These are phyloP conservation scores for Conoideocrella luteorostrata DNA, from an alignment of 2,329 filamentous ascomycete species.

Conservation along the genomic window DNA sequence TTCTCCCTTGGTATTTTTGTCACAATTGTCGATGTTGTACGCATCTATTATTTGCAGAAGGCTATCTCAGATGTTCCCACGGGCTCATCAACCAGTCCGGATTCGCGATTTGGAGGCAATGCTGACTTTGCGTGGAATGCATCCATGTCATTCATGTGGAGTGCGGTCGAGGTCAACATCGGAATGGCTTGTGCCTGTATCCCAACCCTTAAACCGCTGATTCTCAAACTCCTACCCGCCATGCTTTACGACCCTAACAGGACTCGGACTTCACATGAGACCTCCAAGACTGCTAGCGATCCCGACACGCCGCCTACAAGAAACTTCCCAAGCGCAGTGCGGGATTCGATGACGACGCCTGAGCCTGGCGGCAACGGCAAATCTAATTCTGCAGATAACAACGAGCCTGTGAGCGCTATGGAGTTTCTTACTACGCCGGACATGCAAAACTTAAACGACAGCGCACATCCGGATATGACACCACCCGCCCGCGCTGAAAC, in stretches of 20 bases:
- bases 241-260: conserved; percentile 49
- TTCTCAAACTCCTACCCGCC: conserved; percentile 55
- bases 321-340: conserved; percentile 3
- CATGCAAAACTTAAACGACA: conserved; percentile 15
- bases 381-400: conserved; percentile 11
- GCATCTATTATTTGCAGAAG: conserved; percentile 83
- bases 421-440: conserved; percentile 43
- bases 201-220: conserved; percentile 83
- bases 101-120: conserved; percentile 44
- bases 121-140: conserved; percentile 64
- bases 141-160: conserved; percentile 87
- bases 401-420: conserved; percentile 29
- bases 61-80: conserved; percentile 47
- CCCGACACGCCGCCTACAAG: conserved; percentile 22
- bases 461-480: conserved; percentile 5
- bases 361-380: conserved; percentile 1
- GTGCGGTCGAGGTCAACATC: conserved; percentile 81
- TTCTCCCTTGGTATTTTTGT: conserved; percentile 86
- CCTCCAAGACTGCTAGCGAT: conserved; percentile 23
- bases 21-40: conserved; percentile 77
- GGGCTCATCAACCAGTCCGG: conserved; percentile 27
- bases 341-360: conserved; percentile 1
- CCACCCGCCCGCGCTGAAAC: conserved; percentile 16
- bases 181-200: conserved; percentile 88
- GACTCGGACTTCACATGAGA: conserved; percentile 22